Base-by-base conservation (phyloP, 2,329 filamentous ascomycete genomes). In the Beauveria brongniartii region DNA sequence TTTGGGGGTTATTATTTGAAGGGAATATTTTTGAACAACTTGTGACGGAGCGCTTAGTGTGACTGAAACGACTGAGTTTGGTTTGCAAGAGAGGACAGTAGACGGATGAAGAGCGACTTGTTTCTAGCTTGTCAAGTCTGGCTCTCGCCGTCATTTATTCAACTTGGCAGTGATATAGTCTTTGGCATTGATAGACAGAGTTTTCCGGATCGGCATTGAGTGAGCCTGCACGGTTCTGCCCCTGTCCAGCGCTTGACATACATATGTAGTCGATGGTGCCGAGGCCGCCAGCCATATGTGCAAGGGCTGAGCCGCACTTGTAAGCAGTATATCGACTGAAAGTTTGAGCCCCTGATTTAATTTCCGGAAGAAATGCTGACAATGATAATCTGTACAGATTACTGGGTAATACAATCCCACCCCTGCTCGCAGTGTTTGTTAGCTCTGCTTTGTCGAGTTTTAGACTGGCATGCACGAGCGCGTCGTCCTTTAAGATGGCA, bases 231-330 rank as follows among this genome's bases (percentile, higher is more conserved):
- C 26, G 41, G 28, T 26, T 43, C 47, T 34, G 46, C 20, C 46
- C 47, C 40, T 26, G 12, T 9, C 8, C 3, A 5, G 2, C 41
- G n/a, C n/a, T 52, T 44, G 44, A 30, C 30, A 30, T 30, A 59
- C 56, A 59, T 59, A 59, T 59, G 56, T 59, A 59, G 56, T 59
- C 16, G 5, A 43, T 20, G 47, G 30, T 44, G 34, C 56, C 56
- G 56, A 44, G 47, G 55, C 55, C 26, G 46, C 30, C 55, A 43
- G 20, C 30, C 28, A 48, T 10, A n/a, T 16, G 10, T 34, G 3
- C 9, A 34, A 30, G 30, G 30, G 10, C 30, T 30, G 26, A 30
- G 30, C 30, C 30, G 30, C 30, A 30, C 30, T 9, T 30, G 30
- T 30, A 30, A 30, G 30, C 10, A 30, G 10, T 9, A 30, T 30